Evolutionary conservation across 2,329 filamentous ascomycete species (phyloP), one percentile per base, ranked within the genome.

Genomic region (Fusarium sp.): DNA sequence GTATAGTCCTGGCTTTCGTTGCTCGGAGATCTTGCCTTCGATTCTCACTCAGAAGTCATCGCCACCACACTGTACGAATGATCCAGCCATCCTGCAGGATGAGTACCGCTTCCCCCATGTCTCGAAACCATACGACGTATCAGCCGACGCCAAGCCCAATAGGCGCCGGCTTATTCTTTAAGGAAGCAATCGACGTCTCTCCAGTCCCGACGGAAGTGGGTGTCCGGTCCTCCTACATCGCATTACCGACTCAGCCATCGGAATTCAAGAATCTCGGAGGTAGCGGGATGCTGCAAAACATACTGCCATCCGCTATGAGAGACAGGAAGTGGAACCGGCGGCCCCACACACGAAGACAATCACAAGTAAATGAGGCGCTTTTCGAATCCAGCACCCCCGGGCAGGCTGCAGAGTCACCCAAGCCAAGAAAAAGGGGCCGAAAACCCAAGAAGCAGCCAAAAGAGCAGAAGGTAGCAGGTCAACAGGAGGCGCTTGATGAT

Each of bases 371-470:
- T 6, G 4, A 15, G 38, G 21, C 4, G 7, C 38, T 42, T 21
- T 9, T 6, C 7, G 38, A 42, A 12, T 9, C 21, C 8, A 42
- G 38, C 15, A 21, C 4, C 21, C n/a, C 12, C n/a, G 21, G 38
- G 21, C 38, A n/a, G 7, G 38, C 38, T 42, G 38, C 2, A n/a
- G 21, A 42, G 38, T 52, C 52, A 44, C 60, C 63, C 6, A 75
- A 75, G 21, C 71, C 60, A 23, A 77, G 64, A 60, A 78, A 71
- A 53, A 75, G 77, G 23, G 77, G 76, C 6, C 67, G 77, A 32
- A 78, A 77, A 42, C 74, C 77, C 15, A 79, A 75, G 57, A 63
- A 33, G 61, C 64, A 35, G 56, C 43, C 13, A 69, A 73, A 46
- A 73, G 70, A 23, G 9, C 42, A 25, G 54, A 73, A 62, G 23